Evolutionary conservation across 1,284 basidiomycete species (phyloP), one percentile per base, ranked within the genome.

Genomic region (Hypsizygus ulmarius): DNA sequence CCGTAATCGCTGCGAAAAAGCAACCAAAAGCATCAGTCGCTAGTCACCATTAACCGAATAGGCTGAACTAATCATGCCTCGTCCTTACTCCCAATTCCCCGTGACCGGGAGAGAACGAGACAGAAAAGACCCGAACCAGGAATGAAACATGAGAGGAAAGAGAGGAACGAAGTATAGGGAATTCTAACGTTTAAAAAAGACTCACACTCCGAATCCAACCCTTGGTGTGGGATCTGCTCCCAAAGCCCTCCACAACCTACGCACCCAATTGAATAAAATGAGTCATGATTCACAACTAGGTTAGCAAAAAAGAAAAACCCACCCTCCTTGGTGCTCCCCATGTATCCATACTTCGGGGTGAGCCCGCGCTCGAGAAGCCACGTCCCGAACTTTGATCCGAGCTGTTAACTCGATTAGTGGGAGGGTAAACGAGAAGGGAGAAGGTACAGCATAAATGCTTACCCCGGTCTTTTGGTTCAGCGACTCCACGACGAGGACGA

Each of bases 401-500:
- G 81, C 84, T 87, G 1, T 39, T 14, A 32, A 27, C 32, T 11
- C 3, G 21, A 4, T 25, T 25, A 25, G 21, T 25, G 21, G 21
- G 21, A 25, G 21, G 21, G 7, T 4, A 7, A 25, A 25, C n/a
- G 27, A 32, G 21, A 53, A 25, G 45, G 21, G 30, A 39, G 9
- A 25, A 25, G 36, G 10, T n/a, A 6, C 4, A 30, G 12, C 18
- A 42, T 25, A n/a, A 9, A 47, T 28, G 67, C 81, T 43, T 65
- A 87, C 84, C 12, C 88, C 90, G 10, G 90, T 93, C 79, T 88
- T 90, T 68, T 87, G 84, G 73, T 89, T 92, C 49, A 87, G 73
- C n/a, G 87, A 85, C 69, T 93, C 90, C 16, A 87, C 89, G 34
- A 92, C 81, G 30, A 93, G 77, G 16, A 92, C 87, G 65, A 92